phyloP scores from a whole-genome alignment of 441 rosid species.

The Macaranga tanarius region DNA sequence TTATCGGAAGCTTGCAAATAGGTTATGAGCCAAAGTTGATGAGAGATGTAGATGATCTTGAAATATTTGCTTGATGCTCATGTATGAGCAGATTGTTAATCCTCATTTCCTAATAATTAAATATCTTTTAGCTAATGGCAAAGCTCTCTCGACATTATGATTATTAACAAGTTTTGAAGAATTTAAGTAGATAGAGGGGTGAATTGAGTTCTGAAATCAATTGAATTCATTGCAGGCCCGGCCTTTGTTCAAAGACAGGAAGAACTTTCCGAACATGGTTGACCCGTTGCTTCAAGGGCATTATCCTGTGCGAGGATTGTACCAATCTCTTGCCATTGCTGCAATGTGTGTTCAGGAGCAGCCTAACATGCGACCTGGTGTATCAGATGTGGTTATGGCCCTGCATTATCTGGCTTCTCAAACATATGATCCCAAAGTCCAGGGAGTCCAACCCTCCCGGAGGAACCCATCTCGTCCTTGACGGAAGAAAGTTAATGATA shows the following conservation, averaged over 20 bases:
- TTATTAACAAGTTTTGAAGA: too few species aligned
- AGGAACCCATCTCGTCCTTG: conserved; percentile 21
- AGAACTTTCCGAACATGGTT: conserved; percentile 83
- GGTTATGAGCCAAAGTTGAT: background rate
- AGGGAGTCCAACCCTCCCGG: conserved; percentile 31
- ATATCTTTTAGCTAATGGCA: background rate
- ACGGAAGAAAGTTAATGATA: conserved; percentile 22
- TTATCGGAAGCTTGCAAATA: background rate
- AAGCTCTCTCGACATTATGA: background rate
- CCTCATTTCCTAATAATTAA: background rate
- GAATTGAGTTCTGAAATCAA: background rate
- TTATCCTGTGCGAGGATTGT: conserved; percentile 81
- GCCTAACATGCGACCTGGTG: conserved; percentile 80
- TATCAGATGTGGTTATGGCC: conserved; percentile 85
- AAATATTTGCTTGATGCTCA: background rate
- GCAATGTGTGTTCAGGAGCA: conserved; percentile 97
- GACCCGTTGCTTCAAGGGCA: conserved; percentile 81
- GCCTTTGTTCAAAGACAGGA: conserved; percentile 81
- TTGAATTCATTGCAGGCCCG: conserved; percentile 54
- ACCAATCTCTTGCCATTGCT: conserved; percentile 94
- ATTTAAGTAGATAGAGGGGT: too few species aligned
- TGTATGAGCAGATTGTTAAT: background rate
- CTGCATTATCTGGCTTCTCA: conserved; percentile 81
- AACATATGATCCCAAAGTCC: conserved; percentile 53
- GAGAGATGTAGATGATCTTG: background rate